Evolutionary conservation across 2,329 filamentous ascomycete species (phyloP).

Genomic region (Verticillium dahliae): DNA sequence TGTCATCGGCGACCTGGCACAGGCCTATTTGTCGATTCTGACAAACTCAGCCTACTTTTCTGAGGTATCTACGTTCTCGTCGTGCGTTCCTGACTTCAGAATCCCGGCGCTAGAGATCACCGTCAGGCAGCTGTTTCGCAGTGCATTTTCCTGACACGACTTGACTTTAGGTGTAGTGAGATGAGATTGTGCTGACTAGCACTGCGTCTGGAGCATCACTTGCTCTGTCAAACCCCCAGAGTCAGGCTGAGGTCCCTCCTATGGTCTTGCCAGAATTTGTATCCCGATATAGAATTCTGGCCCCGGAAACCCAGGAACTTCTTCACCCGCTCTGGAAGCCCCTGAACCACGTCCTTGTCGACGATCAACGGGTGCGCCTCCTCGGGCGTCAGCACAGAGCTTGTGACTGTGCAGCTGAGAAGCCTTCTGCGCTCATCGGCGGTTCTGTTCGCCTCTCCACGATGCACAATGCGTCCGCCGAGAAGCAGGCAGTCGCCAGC

Average conservation of each 20-base stretch:
- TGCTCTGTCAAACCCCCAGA: background rate
- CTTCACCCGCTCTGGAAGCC: slow-evolving; percentile 6
- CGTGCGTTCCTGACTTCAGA: too few species aligned
- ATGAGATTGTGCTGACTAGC: too few species aligned
- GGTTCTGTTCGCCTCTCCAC: slow-evolving; percentile 8
- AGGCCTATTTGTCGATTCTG: too few species aligned
- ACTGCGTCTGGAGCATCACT: too few species aligned
- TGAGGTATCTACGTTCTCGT: too few species aligned
- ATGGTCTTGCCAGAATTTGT: slow-evolving; percentile 4
- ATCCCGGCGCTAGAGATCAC: too few species aligned
- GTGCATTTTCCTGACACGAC: too few species aligned
- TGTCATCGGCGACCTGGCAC: too few species aligned
- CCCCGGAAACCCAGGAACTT: slow-evolving; percentile 6
- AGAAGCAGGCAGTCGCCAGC: slow-evolving; percentile 7
- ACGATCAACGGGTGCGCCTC: slow-evolving; percentile 6
- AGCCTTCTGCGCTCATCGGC: slow-evolving; percentile 3
- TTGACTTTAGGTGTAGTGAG: too few species aligned
- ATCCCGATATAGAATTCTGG: slow-evolving; percentile 1
- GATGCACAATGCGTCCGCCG: slow-evolving; percentile 7
- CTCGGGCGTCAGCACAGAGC: slow-evolving; percentile 5
- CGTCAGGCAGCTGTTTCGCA: too few species aligned
- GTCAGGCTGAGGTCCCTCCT: background rate
- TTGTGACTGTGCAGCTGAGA: slow-evolving; percentile 8
- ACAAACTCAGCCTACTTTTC: too few species aligned
- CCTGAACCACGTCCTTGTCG: background rate